These are phyloP conservation scores for Pseudocercospora fuligena DNA, from an alignment of 2,329 filamentous ascomycete species.

Conservation along the genomic window DNA sequence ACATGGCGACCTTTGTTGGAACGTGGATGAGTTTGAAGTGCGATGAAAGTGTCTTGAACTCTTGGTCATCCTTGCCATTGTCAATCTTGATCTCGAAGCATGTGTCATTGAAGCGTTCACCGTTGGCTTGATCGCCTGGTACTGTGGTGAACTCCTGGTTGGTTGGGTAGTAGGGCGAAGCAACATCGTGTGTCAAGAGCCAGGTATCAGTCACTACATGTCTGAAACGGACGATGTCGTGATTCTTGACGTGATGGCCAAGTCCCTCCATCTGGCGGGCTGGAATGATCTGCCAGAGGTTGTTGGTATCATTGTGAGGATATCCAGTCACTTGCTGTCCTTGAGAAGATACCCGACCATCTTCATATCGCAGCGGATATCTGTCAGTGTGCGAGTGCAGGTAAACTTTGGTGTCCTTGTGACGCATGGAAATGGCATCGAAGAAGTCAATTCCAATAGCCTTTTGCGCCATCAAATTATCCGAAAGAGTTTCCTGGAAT, in stretches of 20 bases:
- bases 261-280: slow-evolving; percentile 58
- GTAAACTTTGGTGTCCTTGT: slow-evolving; percentile 97
- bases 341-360: slow-evolving; percentile 95
- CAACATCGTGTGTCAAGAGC: slow-evolving; percentile 93
- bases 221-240: slow-evolving; percentile 82
- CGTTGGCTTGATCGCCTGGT: slow-evolving; percentile 70
- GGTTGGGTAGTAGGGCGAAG: slow-evolving; percentile 92
- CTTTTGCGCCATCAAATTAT: slow-evolving; percentile 90
- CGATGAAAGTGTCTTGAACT: slow-evolving; percentile 87
- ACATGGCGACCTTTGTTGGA: slow-evolving; percentile 97
- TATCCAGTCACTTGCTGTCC: slow-evolving; percentile 97
- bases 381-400: slow-evolving; percentile 89
- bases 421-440: slow-evolving; percentile 82
- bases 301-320: slow-evolving; percentile 98
- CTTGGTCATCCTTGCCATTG: slow-evolving; percentile 75
- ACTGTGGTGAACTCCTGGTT: slow-evolving; percentile 98
- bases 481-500: slow-evolving; percentile 95
- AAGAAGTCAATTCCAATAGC: slow-evolving; percentile 87
- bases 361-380: slow-evolving; percentile 94
- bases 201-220: slow-evolving; percentile 85
- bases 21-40: slow-evolving; percentile 96
- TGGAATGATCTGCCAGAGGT: slow-evolving; percentile 94
- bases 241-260: slow-evolving; percentile 74
- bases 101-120: slow-evolving; percentile 80
- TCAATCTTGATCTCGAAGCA: slow-evolving; percentile 93